These are phyloP conservation scores for Trametopsis cervina DNA, from an alignment of 768 basidiomycete genomes.

Conservation along the genomic window DNA sequence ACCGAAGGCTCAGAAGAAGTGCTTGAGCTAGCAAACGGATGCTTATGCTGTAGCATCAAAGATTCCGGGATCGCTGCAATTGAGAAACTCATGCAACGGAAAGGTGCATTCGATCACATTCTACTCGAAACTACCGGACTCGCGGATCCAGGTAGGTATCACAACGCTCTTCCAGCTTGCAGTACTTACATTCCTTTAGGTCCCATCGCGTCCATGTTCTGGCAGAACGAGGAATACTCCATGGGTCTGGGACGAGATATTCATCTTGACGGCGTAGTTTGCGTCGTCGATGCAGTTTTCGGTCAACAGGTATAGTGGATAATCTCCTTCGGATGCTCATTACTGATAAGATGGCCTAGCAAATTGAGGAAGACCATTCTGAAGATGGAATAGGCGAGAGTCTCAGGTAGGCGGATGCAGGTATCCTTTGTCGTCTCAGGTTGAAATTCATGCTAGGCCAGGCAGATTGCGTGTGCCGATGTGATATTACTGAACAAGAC, in stretches of 20 bases:
- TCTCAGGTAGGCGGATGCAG: constrained; percentile 46
- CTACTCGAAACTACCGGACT: constrained; percentile 93
- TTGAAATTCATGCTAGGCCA: constrained; percentile 25
- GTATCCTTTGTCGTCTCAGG: neutral
- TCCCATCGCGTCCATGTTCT: constrained; percentile 84
- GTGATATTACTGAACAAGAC: constrained; percentile 89
- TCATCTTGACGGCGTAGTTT: constrained; percentile 81
- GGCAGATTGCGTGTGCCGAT: constrained; percentile 92
- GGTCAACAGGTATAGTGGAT: constrained; percentile 43
- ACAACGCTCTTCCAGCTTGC: neutral
- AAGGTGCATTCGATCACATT: constrained; percentile 91
- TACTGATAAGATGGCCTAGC: constrained; percentile 36
- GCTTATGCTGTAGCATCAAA: constrained; percentile 97
- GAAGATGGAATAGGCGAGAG: constrained; percentile 70
- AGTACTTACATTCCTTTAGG: constrained; percentile 32
- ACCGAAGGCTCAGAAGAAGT: constrained; percentile 74
- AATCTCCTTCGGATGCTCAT: neutral
- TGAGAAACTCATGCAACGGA: constrained; percentile 81
- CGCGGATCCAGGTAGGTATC: constrained; percentile 76
- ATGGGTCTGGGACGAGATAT: constrained; percentile 64
- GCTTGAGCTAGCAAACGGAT: constrained; percentile 92
- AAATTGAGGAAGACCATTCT: constrained; percentile 76
- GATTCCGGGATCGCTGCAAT: constrained; percentile 91
- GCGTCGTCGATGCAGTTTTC: constrained; percentile 87
- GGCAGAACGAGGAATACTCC: constrained; percentile 80